phyloP scores from a whole-genome alignment of 345 rosid genomes.

The Rhizophora mangle region DNA sequence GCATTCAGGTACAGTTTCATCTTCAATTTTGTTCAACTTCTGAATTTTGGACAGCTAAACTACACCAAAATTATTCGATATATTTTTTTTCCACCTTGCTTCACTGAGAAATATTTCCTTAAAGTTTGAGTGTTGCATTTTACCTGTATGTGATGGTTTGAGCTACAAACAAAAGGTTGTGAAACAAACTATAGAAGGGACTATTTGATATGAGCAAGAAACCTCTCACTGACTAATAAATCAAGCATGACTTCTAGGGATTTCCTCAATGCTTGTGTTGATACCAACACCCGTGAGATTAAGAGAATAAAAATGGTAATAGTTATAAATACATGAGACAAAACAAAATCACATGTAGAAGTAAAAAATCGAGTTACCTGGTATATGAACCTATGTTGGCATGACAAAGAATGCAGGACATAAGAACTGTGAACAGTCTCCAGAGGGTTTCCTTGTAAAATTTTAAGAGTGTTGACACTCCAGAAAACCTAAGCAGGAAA shows the following conservation, averaged over 20 bases:
- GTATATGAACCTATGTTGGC: too few species aligned
- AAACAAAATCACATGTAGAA: too few species aligned
- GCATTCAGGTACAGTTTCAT: conserved; percentile 5
- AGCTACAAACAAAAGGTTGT: neutral
- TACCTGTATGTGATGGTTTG: neutral
- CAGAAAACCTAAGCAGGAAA: too few species aligned
- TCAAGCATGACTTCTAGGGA: neutral
- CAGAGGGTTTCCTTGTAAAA: too few species aligned
- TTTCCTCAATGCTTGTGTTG: neutral
- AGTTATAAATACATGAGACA: too few species aligned
- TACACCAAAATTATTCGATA: neutral
- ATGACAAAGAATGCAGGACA: too few species aligned
- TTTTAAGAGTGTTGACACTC: too few species aligned
- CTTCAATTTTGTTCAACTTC: neutral
- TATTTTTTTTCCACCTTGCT: neutral
- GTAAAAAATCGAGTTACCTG: too few species aligned
- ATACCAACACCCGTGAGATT: neutral
- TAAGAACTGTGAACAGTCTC: too few species aligned
- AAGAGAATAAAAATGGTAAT: neutral
- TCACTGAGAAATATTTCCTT: neutral
- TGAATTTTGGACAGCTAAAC: neutral
- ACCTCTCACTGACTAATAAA: neutral
- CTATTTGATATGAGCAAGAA: neutral
- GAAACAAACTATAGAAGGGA: neutral
- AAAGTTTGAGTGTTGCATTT: too few species aligned